These are phyloP conservation scores for Elaeis guineensis DNA, from an alignment of 176 grass and related monocot genomes.

Conservation along the genomic window DNA sequence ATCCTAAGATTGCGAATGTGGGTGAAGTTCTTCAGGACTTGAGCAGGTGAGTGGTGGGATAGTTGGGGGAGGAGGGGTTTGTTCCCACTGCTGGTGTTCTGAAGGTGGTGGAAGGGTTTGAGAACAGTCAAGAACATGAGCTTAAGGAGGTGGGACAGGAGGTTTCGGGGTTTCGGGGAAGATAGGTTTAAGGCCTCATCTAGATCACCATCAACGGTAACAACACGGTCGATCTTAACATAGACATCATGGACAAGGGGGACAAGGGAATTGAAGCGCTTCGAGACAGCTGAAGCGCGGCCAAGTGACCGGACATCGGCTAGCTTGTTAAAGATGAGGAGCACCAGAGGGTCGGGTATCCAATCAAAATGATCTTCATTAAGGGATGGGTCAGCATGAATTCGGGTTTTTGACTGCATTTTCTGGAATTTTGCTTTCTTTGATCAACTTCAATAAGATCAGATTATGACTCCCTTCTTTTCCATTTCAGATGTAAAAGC, in stretches of 20 bases:
- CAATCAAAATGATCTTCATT: slow-evolving; percentile 60
- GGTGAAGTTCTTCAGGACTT: slow-evolving; percentile 76
- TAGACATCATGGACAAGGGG: slow-evolving; percentile 57
- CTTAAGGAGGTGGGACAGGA: slow-evolving; percentile 52
- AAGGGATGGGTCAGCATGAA: slow-evolving; percentile 54
- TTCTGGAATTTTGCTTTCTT: background rate
- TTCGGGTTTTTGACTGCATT: slow-evolving; percentile 57
- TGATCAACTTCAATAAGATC: too few relatives aligned
- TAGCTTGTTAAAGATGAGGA: slow-evolving; percentile 72
- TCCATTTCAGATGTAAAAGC: too few relatives aligned
- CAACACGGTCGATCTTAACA: slow-evolving; percentile 54
- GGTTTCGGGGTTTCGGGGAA: slow-evolving; percentile 31
- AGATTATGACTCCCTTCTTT: too few relatives aligned
- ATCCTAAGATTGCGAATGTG: slow-evolving; percentile 53
- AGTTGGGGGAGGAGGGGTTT: slow-evolving; percentile 18
- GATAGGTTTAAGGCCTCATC: slow-evolving; percentile 3
- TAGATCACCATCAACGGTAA: slow-evolving; percentile 11
- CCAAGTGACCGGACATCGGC: slow-evolving; percentile 57
- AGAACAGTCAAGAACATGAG: slow-evolving; percentile 47
- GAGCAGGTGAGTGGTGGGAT: slow-evolving; percentile 59
- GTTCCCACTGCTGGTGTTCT: background rate
- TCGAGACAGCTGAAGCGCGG: slow-evolving; percentile 48
- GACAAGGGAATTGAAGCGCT: slow-evolving; percentile 60
- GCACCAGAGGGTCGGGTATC: slow-evolving; percentile 54
- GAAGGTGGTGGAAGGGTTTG: slow-evolving; percentile 51